Conservation (phyloP, 2,329 filamentous ascomycete species). For the Colletotrichum cuscutae region DNA sequence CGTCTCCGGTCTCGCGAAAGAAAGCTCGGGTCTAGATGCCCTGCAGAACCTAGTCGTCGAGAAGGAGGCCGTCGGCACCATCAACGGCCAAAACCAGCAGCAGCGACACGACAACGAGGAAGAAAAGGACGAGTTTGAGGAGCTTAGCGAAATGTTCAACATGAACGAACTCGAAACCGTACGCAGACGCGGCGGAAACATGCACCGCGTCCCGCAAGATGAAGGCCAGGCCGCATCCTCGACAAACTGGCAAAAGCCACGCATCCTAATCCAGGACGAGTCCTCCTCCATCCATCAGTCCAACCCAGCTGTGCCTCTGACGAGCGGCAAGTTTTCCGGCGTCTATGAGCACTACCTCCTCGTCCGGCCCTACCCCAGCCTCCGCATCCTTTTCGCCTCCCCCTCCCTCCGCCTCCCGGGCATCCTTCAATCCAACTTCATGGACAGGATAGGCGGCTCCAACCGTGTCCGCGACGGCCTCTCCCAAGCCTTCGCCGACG, state of each 20-base stretch:
- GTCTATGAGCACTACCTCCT: slow-evolving; percentile 70
- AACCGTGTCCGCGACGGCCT: slow-evolving; percentile 59
- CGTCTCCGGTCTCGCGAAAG: slow-evolving; percentile 74
- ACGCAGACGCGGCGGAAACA: slow-evolving; percentile 69
- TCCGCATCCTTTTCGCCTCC: slow-evolving; percentile 76
- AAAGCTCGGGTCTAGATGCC: slow-evolving; percentile 72
- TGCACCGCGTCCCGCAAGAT: slow-evolving; percentile 63
- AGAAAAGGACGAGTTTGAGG: slow-evolving; percentile 67
- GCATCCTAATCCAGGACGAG: slow-evolving; percentile 53
- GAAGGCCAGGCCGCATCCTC: slow-evolving; percentile 49
- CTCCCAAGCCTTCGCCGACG: slow-evolving; percentile 70
- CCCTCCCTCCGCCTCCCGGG: slow-evolving; percentile 74
- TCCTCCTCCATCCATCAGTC: slow-evolving; percentile 34
- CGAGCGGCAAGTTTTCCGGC: slow-evolving; percentile 48
- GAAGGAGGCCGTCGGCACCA: slow-evolving; percentile 41
- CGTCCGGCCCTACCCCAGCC: slow-evolving; percentile 71
- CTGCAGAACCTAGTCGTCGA: slow-evolving; percentile 59
- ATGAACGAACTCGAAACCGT: slow-evolving; percentile 73
- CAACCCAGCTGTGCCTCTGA: background rate
- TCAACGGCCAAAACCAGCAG: slow-evolving; percentile 41
- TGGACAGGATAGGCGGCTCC: slow-evolving; percentile 63
- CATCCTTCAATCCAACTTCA: slow-evolving; percentile 70
- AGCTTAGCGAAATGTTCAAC: slow-evolving; percentile 77
- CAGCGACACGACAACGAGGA: slow-evolving; percentile 24
- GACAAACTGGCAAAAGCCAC: slow-evolving; percentile 50